These are phyloP conservation scores for Thermothelomyces thermophilus DNA, from an alignment of 2,329 filamentous ascomycete species.

Conservation along the genomic window DNA sequence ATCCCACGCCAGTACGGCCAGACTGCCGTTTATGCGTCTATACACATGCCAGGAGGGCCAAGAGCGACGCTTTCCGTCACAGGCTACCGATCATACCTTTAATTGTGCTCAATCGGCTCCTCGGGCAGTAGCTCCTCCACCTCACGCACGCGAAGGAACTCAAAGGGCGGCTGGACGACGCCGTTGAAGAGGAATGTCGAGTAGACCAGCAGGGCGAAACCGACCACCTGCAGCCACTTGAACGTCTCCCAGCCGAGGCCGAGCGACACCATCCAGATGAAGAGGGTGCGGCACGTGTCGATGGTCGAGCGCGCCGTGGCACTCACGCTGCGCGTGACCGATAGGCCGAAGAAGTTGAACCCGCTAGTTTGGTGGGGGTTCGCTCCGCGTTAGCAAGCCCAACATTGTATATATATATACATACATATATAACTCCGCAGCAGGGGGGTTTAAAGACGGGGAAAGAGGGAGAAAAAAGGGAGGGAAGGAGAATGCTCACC, in stretches of 20 bases:
- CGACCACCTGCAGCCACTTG: slow-evolving; percentile 90
- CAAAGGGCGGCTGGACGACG: slow-evolving; percentile 75
- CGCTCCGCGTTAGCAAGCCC: neutral
- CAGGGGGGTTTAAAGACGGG: neutral
- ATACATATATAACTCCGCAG: no score
- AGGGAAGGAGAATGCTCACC: slow-evolving; percentile 51
- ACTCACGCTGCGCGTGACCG: slow-evolving; percentile 81
- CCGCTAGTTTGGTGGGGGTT: slow-evolving; percentile 59
- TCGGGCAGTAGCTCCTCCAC: slow-evolving; percentile 67
- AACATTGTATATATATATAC: no score
- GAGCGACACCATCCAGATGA: slow-evolving; percentile 95
- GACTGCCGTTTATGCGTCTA: no score
- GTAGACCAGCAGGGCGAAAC: slow-evolving; percentile 86
- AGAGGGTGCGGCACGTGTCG: slow-evolving; percentile 92
- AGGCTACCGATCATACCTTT: no score
- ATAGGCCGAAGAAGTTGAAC: slow-evolving; percentile 98
- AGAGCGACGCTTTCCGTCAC: no score
- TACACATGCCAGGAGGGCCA: no score
- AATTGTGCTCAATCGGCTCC: slow-evolving; percentile 70
- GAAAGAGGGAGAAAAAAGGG: neutral
- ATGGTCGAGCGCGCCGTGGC: slow-evolving; percentile 94
- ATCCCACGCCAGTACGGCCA: no score
- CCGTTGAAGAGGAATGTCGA: slow-evolving; percentile 97
- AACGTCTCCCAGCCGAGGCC: slow-evolving; percentile 94
- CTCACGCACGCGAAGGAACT: slow-evolving; percentile 53